These are phyloP conservation scores for Naematelia encephala DNA, from an alignment of 768 basidiomycete genomes.

Conservation along the genomic window DNA sequence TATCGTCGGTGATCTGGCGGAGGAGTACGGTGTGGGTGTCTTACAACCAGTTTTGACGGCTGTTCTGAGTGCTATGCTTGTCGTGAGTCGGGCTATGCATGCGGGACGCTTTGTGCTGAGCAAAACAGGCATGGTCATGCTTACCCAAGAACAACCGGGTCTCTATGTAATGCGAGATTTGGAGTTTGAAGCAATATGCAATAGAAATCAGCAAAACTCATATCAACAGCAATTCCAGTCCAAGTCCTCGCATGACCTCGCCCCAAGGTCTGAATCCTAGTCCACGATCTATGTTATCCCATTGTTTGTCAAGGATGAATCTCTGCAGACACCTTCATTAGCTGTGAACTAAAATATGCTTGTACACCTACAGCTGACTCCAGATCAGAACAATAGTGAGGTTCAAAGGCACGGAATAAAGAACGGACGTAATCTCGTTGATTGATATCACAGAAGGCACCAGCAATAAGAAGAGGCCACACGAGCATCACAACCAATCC, in stretches of 20 bases:
- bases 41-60: background rate
- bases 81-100: background rate
- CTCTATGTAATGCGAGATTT: background rate
- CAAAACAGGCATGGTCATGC: background rate
- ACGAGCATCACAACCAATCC: constrained; percentile 38
- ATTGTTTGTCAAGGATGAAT: background rate
- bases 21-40: background rate
- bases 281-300: background rate
- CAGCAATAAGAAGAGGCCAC: constrained; percentile 40
- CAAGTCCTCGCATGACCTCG: background rate
- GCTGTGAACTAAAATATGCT: background rate
- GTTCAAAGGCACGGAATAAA: constrained; percentile 21
- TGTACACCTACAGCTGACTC: constrained; percentile 26
- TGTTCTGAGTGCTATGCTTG: background rate
- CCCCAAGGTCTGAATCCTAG: background rate
- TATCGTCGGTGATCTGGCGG: background rate
- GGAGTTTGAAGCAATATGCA: background rate
- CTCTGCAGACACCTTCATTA: background rate
- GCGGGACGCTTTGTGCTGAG: background rate
- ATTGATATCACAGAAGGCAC: constrained; percentile 17
- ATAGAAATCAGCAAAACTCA: background rate
- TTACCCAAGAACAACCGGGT: background rate
- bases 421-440: constrained; percentile 16
- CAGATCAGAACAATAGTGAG: constrained; percentile 33
- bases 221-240: background rate